These are phyloP conservation scores for Nectriaceae sp. DNA, from an alignment of 2,329 filamentous ascomycete genomes.

Conservation along the genomic window DNA sequence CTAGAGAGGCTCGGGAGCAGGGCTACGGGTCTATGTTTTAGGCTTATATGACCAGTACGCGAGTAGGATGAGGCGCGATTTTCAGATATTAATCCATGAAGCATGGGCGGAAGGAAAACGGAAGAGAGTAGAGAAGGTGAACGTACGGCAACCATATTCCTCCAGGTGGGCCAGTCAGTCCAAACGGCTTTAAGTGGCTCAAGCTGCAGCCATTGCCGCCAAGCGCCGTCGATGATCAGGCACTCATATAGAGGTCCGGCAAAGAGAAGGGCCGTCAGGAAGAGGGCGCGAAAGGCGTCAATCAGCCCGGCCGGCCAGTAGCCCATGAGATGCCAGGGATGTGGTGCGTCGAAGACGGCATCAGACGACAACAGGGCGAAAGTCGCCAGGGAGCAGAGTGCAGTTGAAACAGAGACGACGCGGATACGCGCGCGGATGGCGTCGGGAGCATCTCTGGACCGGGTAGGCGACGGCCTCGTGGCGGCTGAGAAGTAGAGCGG, in stretches of 20 bases:
- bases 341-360: conserved; percentile 47
- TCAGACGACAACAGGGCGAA: conserved; percentile 60
- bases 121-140: conserved; percentile 1
- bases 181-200: conserved; percentile 60
- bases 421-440: conserved; percentile 86
- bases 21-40: too few relatives aligned
- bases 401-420: conserved; percentile 75
- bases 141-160: conserved; percentile 83
- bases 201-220: conserved; percentile 63
- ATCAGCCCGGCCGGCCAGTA: conserved; percentile 73
- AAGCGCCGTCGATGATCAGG: conserved; percentile 71
- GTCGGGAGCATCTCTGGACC: conserved; percentile 84
- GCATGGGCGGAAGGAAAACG: too few relatives aligned
- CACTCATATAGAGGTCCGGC: conserved; percentile 80
- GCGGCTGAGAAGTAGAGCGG: conserved; percentile 84
- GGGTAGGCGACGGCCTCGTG: conserved; percentile 75
- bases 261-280: conserved; percentile 79
- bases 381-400: conserved; percentile 67
- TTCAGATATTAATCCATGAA: too few relatives aligned
- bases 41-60: too few relatives aligned
- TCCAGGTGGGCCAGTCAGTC: conserved; percentile 77
- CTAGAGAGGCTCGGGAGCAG: too few relatives aligned
- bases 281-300: conserved; percentile 65
- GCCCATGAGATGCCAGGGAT: conserved; percentile 69
- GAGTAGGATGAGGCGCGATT: too few relatives aligned